These are phyloP conservation scores for Closterium sp. DNA, from an alignment of 139 green algal genomes.

Conservation along the genomic window DNA sequence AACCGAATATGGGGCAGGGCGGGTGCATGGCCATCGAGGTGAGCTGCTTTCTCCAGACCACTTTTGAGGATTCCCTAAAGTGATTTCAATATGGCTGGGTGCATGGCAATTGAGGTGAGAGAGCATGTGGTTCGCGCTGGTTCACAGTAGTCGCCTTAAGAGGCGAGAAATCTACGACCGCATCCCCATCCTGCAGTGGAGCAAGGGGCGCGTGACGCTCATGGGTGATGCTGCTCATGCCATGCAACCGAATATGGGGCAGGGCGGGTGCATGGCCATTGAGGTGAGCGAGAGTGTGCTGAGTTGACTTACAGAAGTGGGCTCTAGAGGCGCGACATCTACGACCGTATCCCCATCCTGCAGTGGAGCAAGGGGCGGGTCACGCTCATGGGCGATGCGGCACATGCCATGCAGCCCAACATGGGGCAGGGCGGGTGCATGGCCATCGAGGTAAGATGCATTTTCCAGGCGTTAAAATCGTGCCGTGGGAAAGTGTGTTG, in stretches of 20 bases:
- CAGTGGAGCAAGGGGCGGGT: constrained; percentile 81
- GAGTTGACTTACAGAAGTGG: no score
- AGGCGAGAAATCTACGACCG: constrained; percentile 92
- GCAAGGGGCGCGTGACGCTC: constrained; percentile 78
- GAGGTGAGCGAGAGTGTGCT: constrained; percentile 65
- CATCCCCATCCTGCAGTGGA: constrained; percentile 74
- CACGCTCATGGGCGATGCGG: constrained; percentile 90
- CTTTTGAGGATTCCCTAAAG: no score
- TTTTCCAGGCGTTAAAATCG: no score
- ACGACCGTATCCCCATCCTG: constrained; percentile 74
- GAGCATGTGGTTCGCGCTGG: no score
- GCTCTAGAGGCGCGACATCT: constrained; percentile 84
- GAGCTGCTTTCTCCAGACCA: no score
- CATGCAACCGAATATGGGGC: constrained; percentile 98
- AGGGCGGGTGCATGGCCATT: constrained; percentile 83
- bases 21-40: constrained; percentile 77
- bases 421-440: constrained; percentile 90
- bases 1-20: constrained; percentile 96
- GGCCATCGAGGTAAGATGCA: constrained; percentile 75
- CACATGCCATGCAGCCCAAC: constrained; percentile 98
- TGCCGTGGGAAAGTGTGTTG: no score
- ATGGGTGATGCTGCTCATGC: constrained; percentile 92
- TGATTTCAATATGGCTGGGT: no score
- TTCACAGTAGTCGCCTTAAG: no score
- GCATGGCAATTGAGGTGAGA: no score